A percentile compares a stretch with the other conserved stretches of the same genome.
These are phyloP conservation scores for Teratosphaeria gauchensis DNA, from an alignment of 2,329 filamentous ascomycete species.

Conservation along the genomic window DNA sequence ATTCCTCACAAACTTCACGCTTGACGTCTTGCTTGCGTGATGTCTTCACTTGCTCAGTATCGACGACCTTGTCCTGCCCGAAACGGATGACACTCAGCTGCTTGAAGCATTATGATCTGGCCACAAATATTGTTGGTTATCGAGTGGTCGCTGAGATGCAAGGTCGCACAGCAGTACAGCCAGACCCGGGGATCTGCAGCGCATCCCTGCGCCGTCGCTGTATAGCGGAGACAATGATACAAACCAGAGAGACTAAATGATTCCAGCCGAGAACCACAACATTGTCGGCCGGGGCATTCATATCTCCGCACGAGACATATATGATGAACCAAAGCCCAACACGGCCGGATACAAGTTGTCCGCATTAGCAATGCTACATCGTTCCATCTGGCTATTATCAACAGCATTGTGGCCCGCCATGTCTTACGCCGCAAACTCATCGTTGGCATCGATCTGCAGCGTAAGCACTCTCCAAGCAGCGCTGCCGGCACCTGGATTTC, in stretches of 20 bases:
- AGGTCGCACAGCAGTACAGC: too few relatives aligned
- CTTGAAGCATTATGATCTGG: too few relatives aligned
- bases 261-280: neutral
- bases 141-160: too few relatives aligned
- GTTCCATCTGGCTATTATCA: neutral
- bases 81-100: too few relatives aligned
- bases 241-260: too few relatives aligned
- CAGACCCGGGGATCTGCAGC: too few relatives aligned
- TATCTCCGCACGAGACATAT: neutral
- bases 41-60: too few relatives aligned
- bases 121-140: too few relatives aligned
- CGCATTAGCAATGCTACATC: neutral
- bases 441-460: neutral
- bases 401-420: neutral
- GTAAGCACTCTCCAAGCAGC: neutral
- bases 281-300: neutral
- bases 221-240: too few relatives aligned
- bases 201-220: too few relatives aligned
- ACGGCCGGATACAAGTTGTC: neutral
- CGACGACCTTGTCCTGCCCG: too few relatives aligned
- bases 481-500: neutral
- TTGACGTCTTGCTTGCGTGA: neutral
- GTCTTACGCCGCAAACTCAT: neutral
- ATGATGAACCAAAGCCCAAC: neutral
- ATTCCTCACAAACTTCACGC: too few relatives aligned